Base-by-base conservation (phyloP, 2,329 filamentous ascomycete genomes). In the Calonectria pseudoturangicola region DNA sequence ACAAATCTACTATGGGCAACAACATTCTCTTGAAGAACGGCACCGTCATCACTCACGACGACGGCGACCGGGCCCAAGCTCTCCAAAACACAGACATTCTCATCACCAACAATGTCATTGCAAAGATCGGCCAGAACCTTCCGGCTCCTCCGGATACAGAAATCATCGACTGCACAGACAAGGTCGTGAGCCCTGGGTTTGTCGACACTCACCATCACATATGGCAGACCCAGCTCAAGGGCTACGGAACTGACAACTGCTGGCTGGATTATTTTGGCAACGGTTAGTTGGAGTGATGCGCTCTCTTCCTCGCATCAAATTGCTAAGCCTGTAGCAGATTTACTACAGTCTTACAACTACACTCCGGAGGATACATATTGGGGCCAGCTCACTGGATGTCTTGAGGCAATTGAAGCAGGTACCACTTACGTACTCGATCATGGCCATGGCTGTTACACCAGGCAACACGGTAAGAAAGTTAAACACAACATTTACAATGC, bases 181-280 rank as follows among this genome's bases (percentile, higher is more conserved):
- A 58, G n/a, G n/a, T 58, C 16, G n/a, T 58, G 9, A 58, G 54
- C 33, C 54, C 54, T 13, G 54, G 54, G 33, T 58, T 58, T 13
- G 33, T 58, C n/a, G 54, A 58, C 33, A 58, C 54, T 3, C 54
- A 58, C 13, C 54, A 58, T 5, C 54, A 58, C n/a, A 6, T 58
- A n/a, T 58, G 54, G 54, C 54, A 58, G 54, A 58, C 54, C 33
- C 54, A 58, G 9, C 36, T 58, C n/a, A 58, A 58, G 33, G 54
- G 54, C 6, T 58, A 58, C 54, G 54, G 54, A 1, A 28, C 54
- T 8, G 54, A 58, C 13, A 41, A 58, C 33, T 41, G 54, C n/a
- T 58, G 54, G 54, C n/a, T 58, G 33, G 54, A 8, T 16, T 58
- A 58, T 21, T 58, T 58, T 25, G 21, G 16, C 0, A 33, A 41